Evolutionary conservation across 768 basidiomycete genomes (phyloP).

Genomic region (Agaricus blazei): DNA sequence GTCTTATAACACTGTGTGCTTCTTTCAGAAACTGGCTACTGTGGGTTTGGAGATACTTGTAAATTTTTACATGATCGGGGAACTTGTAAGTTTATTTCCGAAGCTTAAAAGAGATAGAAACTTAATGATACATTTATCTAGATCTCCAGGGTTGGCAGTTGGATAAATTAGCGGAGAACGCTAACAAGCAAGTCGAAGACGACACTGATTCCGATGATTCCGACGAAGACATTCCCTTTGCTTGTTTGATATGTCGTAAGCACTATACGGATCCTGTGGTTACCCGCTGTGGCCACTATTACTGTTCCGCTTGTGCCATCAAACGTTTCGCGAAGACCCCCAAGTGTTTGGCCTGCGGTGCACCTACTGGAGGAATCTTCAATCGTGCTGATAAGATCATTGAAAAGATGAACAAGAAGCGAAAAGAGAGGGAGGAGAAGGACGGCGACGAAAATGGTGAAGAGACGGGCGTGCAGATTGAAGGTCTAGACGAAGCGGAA

Average conservation of each 20-base stretch:
- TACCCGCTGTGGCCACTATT: conserved; percentile 96
- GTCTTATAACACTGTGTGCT: conserved; percentile 3
- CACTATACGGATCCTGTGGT: conserved; percentile 93
- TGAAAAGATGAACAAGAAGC: conserved; percentile 75
- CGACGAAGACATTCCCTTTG: conserved; percentile 92
- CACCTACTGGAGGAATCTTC: conserved; percentile 93
- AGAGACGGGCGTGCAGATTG: conserved; percentile 48
- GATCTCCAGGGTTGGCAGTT: conserved; percentile 99
- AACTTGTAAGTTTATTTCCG: conserved; percentile 57
- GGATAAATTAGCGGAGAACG: conserved; percentile 83
- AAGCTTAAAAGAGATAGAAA: not conserved
- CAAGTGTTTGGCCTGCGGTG: conserved; percentile 92
- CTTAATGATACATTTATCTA: conserved; percentile 21
- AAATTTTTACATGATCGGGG: conserved; percentile 99
- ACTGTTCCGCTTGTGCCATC: conserved; percentile 92
- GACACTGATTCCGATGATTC: conserved; percentile 60
- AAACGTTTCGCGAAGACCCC: conserved; percentile 92
- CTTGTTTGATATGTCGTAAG: conserved; percentile 96
- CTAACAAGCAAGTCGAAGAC: conserved; percentile 57
- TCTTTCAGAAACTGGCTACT: conserved; percentile 88
- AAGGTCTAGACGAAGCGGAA: conserved; percentile 42
- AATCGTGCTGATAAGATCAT: conserved; percentile 93
- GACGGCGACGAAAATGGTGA: conserved; percentile 39
- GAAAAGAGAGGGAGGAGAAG: conserved; percentile 49
- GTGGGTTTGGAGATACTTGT: conserved; percentile 98